Percentiles rank a stretch among this genome's conserved stretches.
Conservation (phyloP, 108 stramenopile genomes). For the Skeletonema grethae region DNA sequence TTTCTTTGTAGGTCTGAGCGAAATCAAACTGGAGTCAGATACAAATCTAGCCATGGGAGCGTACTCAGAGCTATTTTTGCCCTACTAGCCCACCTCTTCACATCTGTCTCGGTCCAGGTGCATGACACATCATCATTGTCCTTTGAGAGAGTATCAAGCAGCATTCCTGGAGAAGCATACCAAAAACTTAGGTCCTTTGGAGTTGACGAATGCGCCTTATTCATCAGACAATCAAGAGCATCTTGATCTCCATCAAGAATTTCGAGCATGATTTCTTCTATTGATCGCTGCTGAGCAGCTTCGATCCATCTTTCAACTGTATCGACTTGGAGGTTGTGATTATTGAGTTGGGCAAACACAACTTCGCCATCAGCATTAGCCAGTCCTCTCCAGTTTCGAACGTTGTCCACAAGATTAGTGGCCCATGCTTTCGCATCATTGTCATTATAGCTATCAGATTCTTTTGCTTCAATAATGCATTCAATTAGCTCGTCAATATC, state of each 20-base stretch:
- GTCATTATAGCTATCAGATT: not conserved
- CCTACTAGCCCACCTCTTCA: slow-evolving; percentile 25
- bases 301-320: slow-evolving; percentile 66
- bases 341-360: slow-evolving; percentile 13
- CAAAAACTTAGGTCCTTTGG: slow-evolving; percentile 79
- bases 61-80: slow-evolving; percentile 17
- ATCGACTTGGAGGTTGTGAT: slow-evolving; percentile 20
- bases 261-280: slow-evolving; percentile 86
- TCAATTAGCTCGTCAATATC: slow-evolving; percentile 76
- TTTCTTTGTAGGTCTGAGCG: not conserved
- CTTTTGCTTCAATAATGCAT: slow-evolving; percentile 52
- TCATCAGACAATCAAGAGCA: slow-evolving; percentile 55
- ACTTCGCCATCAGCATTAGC: slow-evolving; percentile 56
- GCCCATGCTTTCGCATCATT: slow-evolving; percentile 32
- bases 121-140: slow-evolving; percentile 2
- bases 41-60: slow-evolving; percentile 28
- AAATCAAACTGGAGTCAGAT: not conserved
- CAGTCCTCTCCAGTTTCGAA: slow-evolving; percentile 77
- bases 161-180: slow-evolving; percentile 44
- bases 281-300: slow-evolving; percentile 60
- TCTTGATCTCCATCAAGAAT: slow-evolving; percentile 75
- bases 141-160: slow-evolving; percentile 28
- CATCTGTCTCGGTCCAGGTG: slow-evolving; percentile 21
- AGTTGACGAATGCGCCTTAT: slow-evolving; percentile 59
- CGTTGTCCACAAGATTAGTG: slow-evolving; percentile 2